Evolutionary conservation across 768 basidiomycete species (phyloP), one percentile per base, ranked within the genome.

Genomic region (Mycena leptocephala): DNA sequence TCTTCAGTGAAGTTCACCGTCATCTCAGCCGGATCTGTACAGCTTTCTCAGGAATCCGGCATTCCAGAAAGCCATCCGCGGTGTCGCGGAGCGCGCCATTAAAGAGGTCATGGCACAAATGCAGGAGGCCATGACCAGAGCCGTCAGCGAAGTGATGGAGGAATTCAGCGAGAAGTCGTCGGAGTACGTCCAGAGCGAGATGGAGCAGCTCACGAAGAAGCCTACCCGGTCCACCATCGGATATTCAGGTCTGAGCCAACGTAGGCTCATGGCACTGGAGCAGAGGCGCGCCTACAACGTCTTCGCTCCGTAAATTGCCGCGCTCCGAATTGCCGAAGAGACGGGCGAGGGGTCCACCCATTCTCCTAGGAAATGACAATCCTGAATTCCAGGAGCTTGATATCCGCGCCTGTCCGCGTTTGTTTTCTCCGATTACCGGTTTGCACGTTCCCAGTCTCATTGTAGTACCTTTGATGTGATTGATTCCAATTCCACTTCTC

Each of bases 231-330:
- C 33, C 28, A 35, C 53, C 33, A 35, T 51, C 35, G n/a, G n/a
- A n/a, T 68, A 68, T 32, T 2, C 32, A 3, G 66, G 66, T 5
- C 32, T 53, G 51, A 35, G n/a, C 18, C 33, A 55, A 24, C 48
- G 55, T n/a, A 68, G 9, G 51, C 13, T 56, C 5, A 68, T 68
- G 66, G 20, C 35, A 35, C 16, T 48, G 33, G 35, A 68, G 26
- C 66, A 68, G 66, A 68, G 51, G 66, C 51, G 51, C 8, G 66
- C 66, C 24, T 68, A 22, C 66, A 56, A 56, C 24, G 3, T 26
- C 11, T 68, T 68, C 24, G 66, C 66, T 9, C 48, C 66, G 10
- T 24, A 55, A 35, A 68, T 68, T 22, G 0, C 63, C 14, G 41
- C 64, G 26, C 20, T 26, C n/a, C 24, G 13, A 22, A 9, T 65